Evolutionary conservation across 2,329 filamentous ascomycete genomes (phyloP).

Genomic region (Mariannaea elegans): DNA sequence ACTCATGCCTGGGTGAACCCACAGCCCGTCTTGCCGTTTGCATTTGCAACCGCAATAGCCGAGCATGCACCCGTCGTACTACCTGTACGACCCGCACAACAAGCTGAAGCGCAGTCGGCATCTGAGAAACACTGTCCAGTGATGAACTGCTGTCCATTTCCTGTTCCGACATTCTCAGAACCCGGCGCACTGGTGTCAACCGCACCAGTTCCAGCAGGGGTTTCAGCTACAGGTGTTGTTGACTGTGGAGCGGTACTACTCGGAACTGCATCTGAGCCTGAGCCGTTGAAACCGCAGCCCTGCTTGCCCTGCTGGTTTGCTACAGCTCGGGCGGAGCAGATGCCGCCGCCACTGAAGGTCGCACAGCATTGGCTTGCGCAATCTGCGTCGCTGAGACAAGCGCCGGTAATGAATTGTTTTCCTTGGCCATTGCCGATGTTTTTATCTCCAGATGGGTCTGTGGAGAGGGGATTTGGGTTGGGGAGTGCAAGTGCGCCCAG

Average conservation of each 20-base stretch:
- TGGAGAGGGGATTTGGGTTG: slow-evolving; percentile 17
- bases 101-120: slow-evolving; percentile 38
- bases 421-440: slow-evolving; percentile 29
- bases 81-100: slow-evolving; percentile 31
- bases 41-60: slow-evolving; percentile 19
- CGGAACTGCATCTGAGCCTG: neutral
- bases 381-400: slow-evolving; percentile 26
- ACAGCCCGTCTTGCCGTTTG: slow-evolving; percentile 26
- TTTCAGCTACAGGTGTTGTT: neutral
- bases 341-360: slow-evolving; percentile 30
- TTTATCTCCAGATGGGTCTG: slow-evolving; percentile 25
- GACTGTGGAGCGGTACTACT: neutral
- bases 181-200: slow-evolving; percentile 20
- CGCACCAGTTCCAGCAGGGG: neutral
- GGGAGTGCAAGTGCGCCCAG: slow-evolving; percentile 21
- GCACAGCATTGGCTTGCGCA: slow-evolving; percentile 46
- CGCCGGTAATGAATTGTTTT: slow-evolving; percentile 30
- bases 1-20: slow-evolving; percentile 48
- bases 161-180: slow-evolving; percentile 34
- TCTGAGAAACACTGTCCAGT: slow-evolving; percentile 38
- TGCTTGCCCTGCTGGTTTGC: slow-evolving; percentile 43
- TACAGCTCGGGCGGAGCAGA: slow-evolving; percentile 41
- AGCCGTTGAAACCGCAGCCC: slow-evolving; percentile 42
- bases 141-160: slow-evolving; percentile 37
- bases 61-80: slow-evolving; percentile 19